Percentiles rank a stretch among this genome's conserved stretches.
Evolutionary conservation across 2,329 filamentous ascomycete genomes (phyloP).

Genomic region (Talaromyces sp.): DNA sequence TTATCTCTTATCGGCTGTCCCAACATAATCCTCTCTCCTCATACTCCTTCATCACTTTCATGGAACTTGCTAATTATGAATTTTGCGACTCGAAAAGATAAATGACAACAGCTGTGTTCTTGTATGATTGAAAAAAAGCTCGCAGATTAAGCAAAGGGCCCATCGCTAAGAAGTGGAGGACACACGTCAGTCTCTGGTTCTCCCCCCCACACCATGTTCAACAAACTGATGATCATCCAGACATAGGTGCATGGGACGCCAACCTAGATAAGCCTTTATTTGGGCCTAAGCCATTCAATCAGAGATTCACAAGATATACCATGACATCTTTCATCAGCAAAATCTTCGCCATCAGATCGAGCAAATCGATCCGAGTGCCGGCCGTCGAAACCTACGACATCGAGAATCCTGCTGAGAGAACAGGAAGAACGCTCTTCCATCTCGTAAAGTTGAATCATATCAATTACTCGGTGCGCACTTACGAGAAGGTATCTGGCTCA

Average conservation of each 20-base stretch:
- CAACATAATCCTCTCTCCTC: constrained; percentile 11
- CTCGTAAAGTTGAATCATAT: constrained; percentile 87
- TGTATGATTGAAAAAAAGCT: too few species aligned
- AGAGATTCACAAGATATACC: too few species aligned
- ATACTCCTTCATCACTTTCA: not conserved
- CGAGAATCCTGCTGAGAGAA: constrained; percentile 74
- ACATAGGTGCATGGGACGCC: not conserved
- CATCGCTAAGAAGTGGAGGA: too few species aligned
- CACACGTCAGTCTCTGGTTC: not conserved
- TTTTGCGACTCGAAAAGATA: too few species aligned
- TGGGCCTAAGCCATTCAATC: not conserved
- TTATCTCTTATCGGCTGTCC: constrained; percentile 13
- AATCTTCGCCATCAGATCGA: constrained; percentile 12
- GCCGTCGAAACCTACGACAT: constrained; percentile 72
- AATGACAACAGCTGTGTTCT: too few species aligned
- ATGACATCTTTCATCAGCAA: constrained; percentile 15
- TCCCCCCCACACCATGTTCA: not conserved
- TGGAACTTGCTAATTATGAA: not conserved
- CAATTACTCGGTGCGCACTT: constrained; percentile 79
- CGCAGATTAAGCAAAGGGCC: too few species aligned
- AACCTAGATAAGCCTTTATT: not conserved
- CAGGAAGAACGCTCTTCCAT: constrained; percentile 81
- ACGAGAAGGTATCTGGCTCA: constrained; percentile 42
- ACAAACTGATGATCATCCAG: not conserved
- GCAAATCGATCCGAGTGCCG: constrained; percentile 49